A percentile compares a stretch with the other conserved stretches of the same genome.
Evolutionary conservation across 805 yeast genomes (phyloP).

Genomic region (Suhomyces sp.): DNA sequence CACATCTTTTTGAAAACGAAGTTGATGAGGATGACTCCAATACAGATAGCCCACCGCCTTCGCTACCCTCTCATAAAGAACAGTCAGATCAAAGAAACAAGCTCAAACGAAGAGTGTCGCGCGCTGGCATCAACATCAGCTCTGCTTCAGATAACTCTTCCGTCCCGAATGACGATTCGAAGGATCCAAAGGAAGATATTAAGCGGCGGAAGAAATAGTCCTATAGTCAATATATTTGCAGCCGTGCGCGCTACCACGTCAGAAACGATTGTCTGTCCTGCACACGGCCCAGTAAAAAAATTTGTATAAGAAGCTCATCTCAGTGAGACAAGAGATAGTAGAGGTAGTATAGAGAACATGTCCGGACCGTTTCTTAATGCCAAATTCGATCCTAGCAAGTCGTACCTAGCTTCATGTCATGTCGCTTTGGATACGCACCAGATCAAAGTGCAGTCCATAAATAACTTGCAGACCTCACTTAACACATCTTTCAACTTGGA

Average conservation of each 20-base stretch:
- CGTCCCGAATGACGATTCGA: not conserved
- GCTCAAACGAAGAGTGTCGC: conserved; percentile 24
- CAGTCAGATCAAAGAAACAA: conserved; percentile 8
- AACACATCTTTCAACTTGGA: conserved; percentile 52
- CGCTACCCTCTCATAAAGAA: conserved; percentile 2
- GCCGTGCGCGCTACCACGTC: not conserved
- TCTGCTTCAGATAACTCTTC: not conserved
- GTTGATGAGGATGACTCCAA: conserved; percentile 23
- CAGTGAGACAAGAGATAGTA: not conserved
- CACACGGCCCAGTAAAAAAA: conserved; percentile 1
- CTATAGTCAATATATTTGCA: conserved; percentile 1
- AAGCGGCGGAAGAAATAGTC: conserved; percentile 5
- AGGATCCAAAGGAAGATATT: conserved; percentile 3
- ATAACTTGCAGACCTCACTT: conserved; percentile 39
- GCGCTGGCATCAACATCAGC: conserved; percentile 26
- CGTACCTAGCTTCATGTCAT: conserved; percentile 59
- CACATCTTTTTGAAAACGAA: conserved; percentile 42
- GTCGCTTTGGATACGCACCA: conserved; percentile 71
- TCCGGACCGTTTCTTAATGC: conserved; percentile 37
- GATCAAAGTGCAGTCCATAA: conserved; percentile 57
- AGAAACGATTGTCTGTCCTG: not conserved
- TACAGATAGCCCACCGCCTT: conserved; percentile 7
- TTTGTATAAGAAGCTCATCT: conserved; percentile 5
- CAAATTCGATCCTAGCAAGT: conserved; percentile 61
- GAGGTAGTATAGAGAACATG: not conserved